Percentiles rank a stretch among this genome's conserved stretches.
These are phyloP conservation scores for Oryza coarctata DNA, from an alignment of 176 grass and related monocot species.

Conservation along the genomic window DNA sequence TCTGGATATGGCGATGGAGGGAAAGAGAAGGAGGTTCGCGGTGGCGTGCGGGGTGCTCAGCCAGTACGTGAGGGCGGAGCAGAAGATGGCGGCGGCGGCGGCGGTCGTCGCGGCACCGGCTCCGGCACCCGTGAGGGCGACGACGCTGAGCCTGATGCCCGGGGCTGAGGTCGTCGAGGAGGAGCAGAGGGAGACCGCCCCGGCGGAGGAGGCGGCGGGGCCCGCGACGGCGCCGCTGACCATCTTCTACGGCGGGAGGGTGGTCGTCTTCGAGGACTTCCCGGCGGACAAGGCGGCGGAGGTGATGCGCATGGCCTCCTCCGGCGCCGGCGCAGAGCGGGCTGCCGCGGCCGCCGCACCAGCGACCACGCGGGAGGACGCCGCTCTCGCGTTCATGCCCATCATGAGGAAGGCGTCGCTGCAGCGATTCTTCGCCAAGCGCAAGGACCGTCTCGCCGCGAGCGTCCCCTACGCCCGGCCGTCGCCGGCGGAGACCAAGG, in stretches of 20 bases:
- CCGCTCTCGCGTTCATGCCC: constrained; percentile 63
- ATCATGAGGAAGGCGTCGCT: constrained; percentile 80
- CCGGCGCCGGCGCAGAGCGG: not conserved
- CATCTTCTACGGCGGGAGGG: constrained; percentile 75
- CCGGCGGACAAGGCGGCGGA: constrained; percentile 66
- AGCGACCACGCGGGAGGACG: not conserved
- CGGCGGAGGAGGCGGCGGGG: not conserved
- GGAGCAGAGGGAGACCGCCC: not conserved
- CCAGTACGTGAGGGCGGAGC: constrained; percentile 84
- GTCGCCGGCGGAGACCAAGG: not conserved
- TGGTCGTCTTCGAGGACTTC: constrained; percentile 73
- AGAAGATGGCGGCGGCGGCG: constrained; percentile 37
- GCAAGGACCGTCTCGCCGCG: constrained; percentile 69
- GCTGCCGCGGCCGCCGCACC: not conserved
- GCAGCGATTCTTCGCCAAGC: constrained; percentile 88
- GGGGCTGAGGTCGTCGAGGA: constrained; percentile 50
- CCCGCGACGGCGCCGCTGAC: constrained; percentile 48
- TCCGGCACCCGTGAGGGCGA: constrained; percentile 14
- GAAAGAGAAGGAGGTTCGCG: constrained; percentile 74
- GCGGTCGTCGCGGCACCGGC: not conserved
- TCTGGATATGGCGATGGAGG: constrained; percentile 32
- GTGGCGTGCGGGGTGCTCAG: constrained; percentile 76
- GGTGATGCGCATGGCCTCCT: constrained; percentile 44
- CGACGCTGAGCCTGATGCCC: constrained; percentile 66
- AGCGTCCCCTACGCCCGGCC: constrained; percentile 43